phyloP scores from a whole-genome alignment of 441 rosid genomes.

The Geranium incanum region DNA sequence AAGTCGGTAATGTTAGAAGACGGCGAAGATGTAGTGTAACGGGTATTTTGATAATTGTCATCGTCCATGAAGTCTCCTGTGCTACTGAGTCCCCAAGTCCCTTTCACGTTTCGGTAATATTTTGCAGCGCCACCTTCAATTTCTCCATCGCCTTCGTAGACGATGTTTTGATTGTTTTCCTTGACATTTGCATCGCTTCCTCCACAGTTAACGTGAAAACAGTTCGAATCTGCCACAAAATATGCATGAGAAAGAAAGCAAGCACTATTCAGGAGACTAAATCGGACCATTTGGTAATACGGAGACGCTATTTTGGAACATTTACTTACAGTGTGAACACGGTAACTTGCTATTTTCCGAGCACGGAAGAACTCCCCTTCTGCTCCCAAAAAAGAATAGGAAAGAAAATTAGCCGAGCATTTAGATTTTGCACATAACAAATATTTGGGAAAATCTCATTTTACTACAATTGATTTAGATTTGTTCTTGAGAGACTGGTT shows the following conservation, averaged over 20 bases:
- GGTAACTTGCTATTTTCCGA: slow-evolving; percentile 14
- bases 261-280: no score
- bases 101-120: slow-evolving; percentile 23
- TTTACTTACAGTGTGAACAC: slow-evolving; percentile 21
- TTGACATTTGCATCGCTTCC: slow-evolving; percentile 15
- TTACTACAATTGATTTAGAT: no score
- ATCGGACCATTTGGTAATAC: no score
- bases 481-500: no score
- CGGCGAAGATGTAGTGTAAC: slow-evolving; percentile 12
- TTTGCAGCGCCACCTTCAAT: slow-evolving; percentile 32
- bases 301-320: neutral
- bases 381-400: slow-evolving; percentile 19
- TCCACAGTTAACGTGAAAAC: slow-evolving; percentile 22
- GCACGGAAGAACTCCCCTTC: slow-evolving; percentile 29
- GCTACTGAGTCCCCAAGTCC: slow-evolving; percentile 47
- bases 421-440: neutral
- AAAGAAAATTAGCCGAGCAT: neutral
- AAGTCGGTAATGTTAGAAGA: slow-evolving; percentile 22
- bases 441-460: no score
- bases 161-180: slow-evolving; percentile 7
- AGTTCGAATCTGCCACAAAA: slow-evolving; percentile 20
- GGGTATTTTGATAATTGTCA: slow-evolving; percentile 19
- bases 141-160: slow-evolving; percentile 36
- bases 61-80: slow-evolving; percentile 44
- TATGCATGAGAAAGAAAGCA: neutral